Evolutionary conservation across 768 basidiomycete genomes (phyloP), one percentile per base, ranked within the genome.

Genomic region (Austroboletus eburneus): DNA sequence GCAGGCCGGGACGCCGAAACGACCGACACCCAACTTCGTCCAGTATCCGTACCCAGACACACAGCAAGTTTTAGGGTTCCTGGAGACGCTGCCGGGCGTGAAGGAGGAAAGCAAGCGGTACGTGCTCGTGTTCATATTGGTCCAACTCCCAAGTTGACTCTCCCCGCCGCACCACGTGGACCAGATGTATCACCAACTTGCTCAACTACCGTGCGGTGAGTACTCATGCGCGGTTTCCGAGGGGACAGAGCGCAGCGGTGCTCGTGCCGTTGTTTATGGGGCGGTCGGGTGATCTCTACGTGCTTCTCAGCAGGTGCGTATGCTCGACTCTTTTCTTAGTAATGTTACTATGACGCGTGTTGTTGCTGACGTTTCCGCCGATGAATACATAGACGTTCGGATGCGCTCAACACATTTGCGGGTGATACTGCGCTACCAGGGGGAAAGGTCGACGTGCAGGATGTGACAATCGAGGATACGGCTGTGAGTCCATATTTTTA

Each of bases 371-470:
- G n/a, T 16, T 18, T 18, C 8, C 4, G 34, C 34, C 14, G 30
- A 32, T 9, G 30, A 13, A 13, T 32, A 32, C 30, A 18, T 36
- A 94, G 91, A 50, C 82, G 91, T 2, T 81, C 91, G 2, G 73
- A 83, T 0, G 78, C 78, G 3, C 68, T 95, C 55, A 72, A 81
- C 30, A 75, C 83, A 9, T 95, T 87, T 56, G 87, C 91, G 1
- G 89, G 89, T 0, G 92, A 94, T 61, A 95, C 92, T 0, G 86
- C 89, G 1, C 67, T 95, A 5, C 92, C 91, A 0, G 91, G 92
- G 6, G 91, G 92, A 0, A 90, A 83, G 60, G 75, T 83, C 7
- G 91, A 95, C 14, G 69, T 70, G 2, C 72, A 69, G 33, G 91
- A 94, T 61, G 62, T 57, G 51, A 80, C 77, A 33, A 69, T 83